Conservation (phyloP, 108 stramenopile species). For the Nannochloropsis granulata region DNA sequence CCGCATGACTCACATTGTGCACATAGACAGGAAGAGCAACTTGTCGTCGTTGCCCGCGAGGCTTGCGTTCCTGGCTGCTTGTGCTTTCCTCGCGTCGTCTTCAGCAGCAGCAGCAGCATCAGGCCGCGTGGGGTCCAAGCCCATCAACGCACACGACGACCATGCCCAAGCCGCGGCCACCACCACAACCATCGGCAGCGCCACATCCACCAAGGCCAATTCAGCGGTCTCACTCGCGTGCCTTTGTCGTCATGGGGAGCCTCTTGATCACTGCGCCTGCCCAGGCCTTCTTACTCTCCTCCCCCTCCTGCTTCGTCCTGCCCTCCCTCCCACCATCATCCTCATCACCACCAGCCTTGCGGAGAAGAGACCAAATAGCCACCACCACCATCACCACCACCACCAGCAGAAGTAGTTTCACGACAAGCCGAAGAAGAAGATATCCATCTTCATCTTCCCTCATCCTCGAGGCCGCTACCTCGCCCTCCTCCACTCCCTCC, state of each 20-base stretch:
- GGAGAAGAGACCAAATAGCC: neutral
- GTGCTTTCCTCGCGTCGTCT: no score
- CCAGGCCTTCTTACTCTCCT: neutral
- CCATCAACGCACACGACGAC: no score
- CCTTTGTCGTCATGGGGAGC: neutral
- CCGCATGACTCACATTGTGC: no score
- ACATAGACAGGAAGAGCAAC: no score
- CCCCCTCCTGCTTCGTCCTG: neutral
- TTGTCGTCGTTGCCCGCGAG: no score
- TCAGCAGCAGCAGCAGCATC: no score
- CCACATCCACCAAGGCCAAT: no score
- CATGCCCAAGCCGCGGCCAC: no score
- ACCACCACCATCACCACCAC: neutral
- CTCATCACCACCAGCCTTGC: neutral
- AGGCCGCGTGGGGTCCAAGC: no score
- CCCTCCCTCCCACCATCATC: neutral
- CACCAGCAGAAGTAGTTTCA: neutral
- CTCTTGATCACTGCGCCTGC: neutral
- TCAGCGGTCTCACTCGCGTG: no score
- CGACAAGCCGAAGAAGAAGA: neutral
- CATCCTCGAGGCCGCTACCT: neutral
- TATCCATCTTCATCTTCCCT: neutral
- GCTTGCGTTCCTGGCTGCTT: no score
- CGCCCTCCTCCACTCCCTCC: neutral
- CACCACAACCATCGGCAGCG: no score